Conservation (phyloP, 176 grass and related monocot species). For the Guadua angustifolia region DNA sequence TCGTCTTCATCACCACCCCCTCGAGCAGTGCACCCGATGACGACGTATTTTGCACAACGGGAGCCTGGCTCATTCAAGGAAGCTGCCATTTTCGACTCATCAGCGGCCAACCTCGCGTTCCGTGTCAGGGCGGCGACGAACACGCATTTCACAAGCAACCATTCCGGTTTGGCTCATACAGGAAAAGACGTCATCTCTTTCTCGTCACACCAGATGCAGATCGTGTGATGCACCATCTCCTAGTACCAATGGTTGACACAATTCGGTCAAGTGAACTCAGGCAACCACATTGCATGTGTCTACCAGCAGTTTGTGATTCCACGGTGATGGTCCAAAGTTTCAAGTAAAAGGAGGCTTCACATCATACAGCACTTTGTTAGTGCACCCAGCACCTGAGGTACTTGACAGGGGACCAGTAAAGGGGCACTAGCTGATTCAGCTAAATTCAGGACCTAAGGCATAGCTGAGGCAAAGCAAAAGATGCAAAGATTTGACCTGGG, state of each 20-base stretch:
- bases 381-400: conserved; percentile 40
- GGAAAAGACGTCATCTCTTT: not conserved
- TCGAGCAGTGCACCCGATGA: not conserved
- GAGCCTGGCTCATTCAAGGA: not conserved
- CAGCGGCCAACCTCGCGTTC: not conserved
- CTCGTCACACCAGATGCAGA: not conserved
- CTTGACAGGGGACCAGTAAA: conserved; percentile 34
- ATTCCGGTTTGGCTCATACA: not conserved
- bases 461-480: conserved; percentile 34
- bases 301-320: not conserved
- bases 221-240: not conserved
- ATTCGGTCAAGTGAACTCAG: not conserved
- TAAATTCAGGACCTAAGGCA: not conserved
- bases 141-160: not conserved
- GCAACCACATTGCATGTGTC: conserved; percentile 3
- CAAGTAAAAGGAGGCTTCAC: conserved; percentile 35
- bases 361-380: conserved; percentile 38
- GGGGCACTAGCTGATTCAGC: conserved; percentile 23
- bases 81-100: not conserved
- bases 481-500: conserved; percentile 17
- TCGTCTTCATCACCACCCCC: not conserved
- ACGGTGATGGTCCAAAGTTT: conserved; percentile 13
- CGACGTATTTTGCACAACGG: not conserved
- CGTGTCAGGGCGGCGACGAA: not conserved
- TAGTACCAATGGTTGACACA: conserved; percentile 20